Percentiles rank a stretch among this genome's conserved stretches.
These are phyloP conservation scores for Pseudogymnoascus verrucosus DNA, from an alignment of 2,329 filamentous ascomycete genomes.

Conservation along the genomic window DNA sequence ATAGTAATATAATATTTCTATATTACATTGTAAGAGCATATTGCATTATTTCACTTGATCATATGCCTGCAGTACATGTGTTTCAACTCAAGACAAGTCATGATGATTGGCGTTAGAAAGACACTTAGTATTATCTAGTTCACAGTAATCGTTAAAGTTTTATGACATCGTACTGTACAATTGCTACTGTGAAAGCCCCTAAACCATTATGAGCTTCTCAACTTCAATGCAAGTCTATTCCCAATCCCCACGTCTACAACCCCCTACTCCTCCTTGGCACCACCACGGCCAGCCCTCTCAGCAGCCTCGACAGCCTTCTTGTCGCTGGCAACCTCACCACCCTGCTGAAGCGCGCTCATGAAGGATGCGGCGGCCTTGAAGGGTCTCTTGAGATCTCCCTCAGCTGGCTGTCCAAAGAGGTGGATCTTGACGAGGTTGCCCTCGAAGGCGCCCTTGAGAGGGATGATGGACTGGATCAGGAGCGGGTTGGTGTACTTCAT, in stretches of 20 bases:
- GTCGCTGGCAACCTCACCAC: conserved; percentile 65
- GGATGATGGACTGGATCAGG: conserved; percentile 96
- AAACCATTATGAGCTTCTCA: background rate
- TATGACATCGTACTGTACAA: conserved; percentile 8
- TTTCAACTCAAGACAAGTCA: background rate
- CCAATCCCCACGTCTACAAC: conserved; percentile 2
- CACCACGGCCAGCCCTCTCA: conserved; percentile 65
- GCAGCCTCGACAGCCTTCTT: conserved; percentile 78
- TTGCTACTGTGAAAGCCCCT: background rate
- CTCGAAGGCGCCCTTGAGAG: conserved; percentile 91
- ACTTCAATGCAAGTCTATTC: background rate
- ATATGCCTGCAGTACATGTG: background rate
- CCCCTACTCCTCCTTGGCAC: conserved; percentile 62
- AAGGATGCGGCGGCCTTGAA: conserved; percentile 84
- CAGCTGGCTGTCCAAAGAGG: conserved; percentile 76
- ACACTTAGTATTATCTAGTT: background rate
- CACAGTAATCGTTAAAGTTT: background rate
- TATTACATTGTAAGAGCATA: background rate
- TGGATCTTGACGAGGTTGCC: conserved; percentile 95
- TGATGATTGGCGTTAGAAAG: background rate
- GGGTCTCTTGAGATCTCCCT: conserved; percentile 85
- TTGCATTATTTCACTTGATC: background rate
- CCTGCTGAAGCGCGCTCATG: conserved; percentile 68
- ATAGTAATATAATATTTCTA: background rate
- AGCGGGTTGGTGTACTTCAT: conserved; percentile 99